Evolutionary conservation across 352 stramenopile species (phyloP), one percentile per base, ranked within the genome.

Genomic region (Globisporangium radiosum): DNA sequence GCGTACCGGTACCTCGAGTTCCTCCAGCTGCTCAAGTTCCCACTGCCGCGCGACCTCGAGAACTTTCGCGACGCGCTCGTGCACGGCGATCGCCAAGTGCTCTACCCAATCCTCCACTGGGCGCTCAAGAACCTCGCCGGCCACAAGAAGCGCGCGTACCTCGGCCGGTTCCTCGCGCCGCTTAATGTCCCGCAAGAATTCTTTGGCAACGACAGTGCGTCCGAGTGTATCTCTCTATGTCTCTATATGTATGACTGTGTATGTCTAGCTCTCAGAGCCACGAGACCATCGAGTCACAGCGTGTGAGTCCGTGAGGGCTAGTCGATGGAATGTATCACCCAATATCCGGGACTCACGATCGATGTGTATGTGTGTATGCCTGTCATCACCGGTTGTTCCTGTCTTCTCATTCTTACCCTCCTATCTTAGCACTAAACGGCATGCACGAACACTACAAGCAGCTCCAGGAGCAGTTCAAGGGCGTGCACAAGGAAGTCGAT

Each of bases 21-120:
- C 60, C 77, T 98, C 10, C 73, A 88, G 55, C 74, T 98, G 52
- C 87, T 98, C 67, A 98, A 98, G 73, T 98, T 96, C 63, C 75
- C 88, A 13, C 68, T 97, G 37, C 85, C 79, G 52, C 70, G 72
- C 61, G 79, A 91, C 53, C 55, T 86, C 38, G 84, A 92, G 43
- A 64, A 60, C 43, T 96, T 95, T 58, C 77, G 85, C 55, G 82
- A 90, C 36, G 83, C 79, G 13, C 64, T 97, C 45, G 66, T 72
- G 17, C 72, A 88, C 52, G 92, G 94, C 54, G 86, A 96, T 51
- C 92, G 89, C 38, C 68, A 81, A 52, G 76, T 85, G n/a, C 71
- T 98, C 25, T 98, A 98, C 63, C 84, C 80, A 15, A 81, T 97
- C 36, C 75, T 98, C 43, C 80, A 98, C 73, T 98, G 92, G 87